phyloP scores from a whole-genome alignment of 2,329 filamentous ascomycete genomes.

The Cercospora berteroae region DNA sequence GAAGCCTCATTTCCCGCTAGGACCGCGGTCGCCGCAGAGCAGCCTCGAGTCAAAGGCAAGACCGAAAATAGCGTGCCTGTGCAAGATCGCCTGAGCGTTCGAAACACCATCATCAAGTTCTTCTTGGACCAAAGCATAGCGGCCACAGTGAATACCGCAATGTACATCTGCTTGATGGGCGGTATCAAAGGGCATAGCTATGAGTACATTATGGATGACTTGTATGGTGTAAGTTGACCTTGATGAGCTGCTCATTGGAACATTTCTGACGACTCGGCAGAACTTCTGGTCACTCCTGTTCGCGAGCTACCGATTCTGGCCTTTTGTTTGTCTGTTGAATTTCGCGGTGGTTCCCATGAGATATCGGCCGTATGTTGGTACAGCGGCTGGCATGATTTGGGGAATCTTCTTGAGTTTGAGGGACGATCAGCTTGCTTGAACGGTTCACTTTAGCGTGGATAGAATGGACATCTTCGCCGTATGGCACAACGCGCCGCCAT shows the following conservation, averaged over 20 bases:
- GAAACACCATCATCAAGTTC: conserved; percentile 3
- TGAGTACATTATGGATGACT: not conserved
- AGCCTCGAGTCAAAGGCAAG: not conserved
- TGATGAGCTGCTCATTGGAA: too few species aligned
- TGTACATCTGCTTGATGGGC: conserved; percentile 4
- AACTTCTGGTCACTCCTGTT: conserved; percentile 1
- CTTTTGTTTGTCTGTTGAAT: conserved; percentile 2
- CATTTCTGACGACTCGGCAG: not conserved
- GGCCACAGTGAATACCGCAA: not conserved
- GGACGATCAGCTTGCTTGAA: not conserved
- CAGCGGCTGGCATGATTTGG: not conserved
- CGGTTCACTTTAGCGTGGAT: not conserved
- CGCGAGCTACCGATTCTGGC: conserved; percentile 2
- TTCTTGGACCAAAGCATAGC: conserved; percentile 1
- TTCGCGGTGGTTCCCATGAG: conserved; percentile 1
- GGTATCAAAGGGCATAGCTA: not conserved
- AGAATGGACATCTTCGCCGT: not conserved
- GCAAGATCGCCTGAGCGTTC: not conserved
- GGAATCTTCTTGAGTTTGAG: not conserved
- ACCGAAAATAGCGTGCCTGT: not conserved
- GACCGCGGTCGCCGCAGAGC: not conserved
- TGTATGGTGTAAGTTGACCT: not conserved
- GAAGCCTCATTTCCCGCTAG: not conserved
- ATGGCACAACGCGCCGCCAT: not conserved
- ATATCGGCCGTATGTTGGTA: not conserved